Percentiles rank a stretch among this genome's conserved stretches.
Conservation (phyloP, 306 rosid species). For the Elaeagnus macrophylla region DNA sequence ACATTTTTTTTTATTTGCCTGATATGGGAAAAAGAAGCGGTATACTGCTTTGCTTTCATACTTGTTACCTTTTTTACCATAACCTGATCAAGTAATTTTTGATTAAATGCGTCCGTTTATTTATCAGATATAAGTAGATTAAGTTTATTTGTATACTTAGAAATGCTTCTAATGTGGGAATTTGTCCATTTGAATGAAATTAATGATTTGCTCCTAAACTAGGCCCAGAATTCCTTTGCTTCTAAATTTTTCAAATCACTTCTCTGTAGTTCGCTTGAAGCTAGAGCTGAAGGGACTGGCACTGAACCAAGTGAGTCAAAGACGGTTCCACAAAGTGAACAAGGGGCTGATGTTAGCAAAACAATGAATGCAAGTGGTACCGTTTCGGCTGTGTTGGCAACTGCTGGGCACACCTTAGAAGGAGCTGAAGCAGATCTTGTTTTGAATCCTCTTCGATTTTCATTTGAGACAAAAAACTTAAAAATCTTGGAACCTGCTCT, state of each 20-base stretch:
- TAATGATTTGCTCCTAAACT: background rate
- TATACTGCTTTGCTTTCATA: background rate
- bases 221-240: constrained; percentile 4
- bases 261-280: constrained; percentile 34
- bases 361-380: constrained; percentile 31
- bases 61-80: background rate
- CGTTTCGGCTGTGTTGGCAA: constrained; percentile 45
- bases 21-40: background rate
- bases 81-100: background rate
- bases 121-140: too few species aligned
- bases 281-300: constrained; percentile 33
- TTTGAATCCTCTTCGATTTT: constrained; percentile 85
- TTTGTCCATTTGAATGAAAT: background rate
- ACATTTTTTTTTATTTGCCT: background rate
- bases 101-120: too few species aligned
- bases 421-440: constrained; percentile 79
- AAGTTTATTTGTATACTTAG: too few species aligned
- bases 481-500: constrained; percentile 80
- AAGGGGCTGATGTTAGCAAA: constrained; percentile 29
- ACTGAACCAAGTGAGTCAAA: constrained; percentile 41
- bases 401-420: constrained; percentile 79
- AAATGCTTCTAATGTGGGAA: too few species aligned
- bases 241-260: constrained; percentile 3
- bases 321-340: constrained; percentile 25
- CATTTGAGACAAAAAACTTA: constrained; percentile 87